Percentiles rank a stretch among this genome's conserved stretches.
Conservation (phyloP, 768 basidiomycete genomes). For the Tubosaeta sp. region DNA sequence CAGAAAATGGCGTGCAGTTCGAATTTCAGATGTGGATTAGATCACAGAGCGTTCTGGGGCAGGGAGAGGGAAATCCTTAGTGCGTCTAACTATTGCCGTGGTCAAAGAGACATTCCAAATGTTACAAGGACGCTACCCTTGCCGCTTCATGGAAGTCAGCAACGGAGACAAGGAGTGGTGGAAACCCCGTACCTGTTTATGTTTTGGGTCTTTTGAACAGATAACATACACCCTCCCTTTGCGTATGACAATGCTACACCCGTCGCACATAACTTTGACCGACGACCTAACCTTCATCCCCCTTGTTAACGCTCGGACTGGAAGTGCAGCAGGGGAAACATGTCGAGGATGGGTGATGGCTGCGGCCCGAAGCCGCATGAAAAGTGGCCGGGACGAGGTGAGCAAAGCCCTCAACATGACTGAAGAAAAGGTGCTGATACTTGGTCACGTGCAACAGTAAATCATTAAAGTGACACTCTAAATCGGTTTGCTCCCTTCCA, state of each 20-base stretch:
- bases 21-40: constrained; percentile 96
- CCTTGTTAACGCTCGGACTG: constrained; percentile 42
- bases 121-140: constrained; percentile 44
- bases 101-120: background rate
- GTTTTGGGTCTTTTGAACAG: constrained; percentile 92
- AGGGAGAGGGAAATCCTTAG: background rate
- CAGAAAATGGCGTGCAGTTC: constrained; percentile 81
- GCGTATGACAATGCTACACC: constrained; percentile 82
- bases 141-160: constrained; percentile 44
- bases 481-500: background rate
- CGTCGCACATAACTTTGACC: constrained; percentile 92
- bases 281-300: constrained; percentile 97
- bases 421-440: background rate
- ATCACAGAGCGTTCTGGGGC: constrained; percentile 12
- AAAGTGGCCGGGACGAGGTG: constrained; percentile 56
- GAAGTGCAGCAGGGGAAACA: constrained; percentile 17
- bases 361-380: constrained; percentile 46
- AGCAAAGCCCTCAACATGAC: constrained; percentile 65
- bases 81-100: constrained; percentile 1
- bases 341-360: constrained; percentile 30
- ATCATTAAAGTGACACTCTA: background rate
- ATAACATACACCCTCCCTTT: constrained; percentile 92
- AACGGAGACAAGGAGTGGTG: background rate
- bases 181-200: constrained; percentile 75
- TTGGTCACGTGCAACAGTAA: constrained; percentile 10